Percentiles rank a stretch among this genome's conserved stretches.
Conservation (phyloP, 2,329 filamentous ascomycete species). For the Berkeleyomyces rouxiae region DNA sequence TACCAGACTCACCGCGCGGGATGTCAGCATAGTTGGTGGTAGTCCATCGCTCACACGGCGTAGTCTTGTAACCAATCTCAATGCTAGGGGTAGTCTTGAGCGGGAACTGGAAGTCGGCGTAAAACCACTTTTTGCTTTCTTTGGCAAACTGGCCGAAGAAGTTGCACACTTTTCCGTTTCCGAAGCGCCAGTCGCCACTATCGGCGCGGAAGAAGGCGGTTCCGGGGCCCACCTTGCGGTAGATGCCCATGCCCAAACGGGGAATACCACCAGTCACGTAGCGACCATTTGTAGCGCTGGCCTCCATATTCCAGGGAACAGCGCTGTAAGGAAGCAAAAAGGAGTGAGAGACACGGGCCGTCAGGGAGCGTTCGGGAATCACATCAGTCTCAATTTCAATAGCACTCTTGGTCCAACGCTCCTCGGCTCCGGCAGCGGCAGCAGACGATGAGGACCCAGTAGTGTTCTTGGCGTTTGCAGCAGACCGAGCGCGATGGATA, state of each 20-base stretch:
- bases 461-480: neutral
- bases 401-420: constrained; percentile 16
- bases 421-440: neutral
- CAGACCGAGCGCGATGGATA: constrained; percentile 12
- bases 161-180: constrained; percentile 19
- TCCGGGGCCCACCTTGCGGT: constrained; percentile 21
- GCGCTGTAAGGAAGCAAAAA: constrained; percentile 18
- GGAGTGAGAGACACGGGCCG: constrained; percentile 22
- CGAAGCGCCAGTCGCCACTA: constrained; percentile 25
- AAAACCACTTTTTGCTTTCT: constrained; percentile 19
- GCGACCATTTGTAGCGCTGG: constrained; percentile 19
- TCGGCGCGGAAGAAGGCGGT: constrained; percentile 25
- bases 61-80: constrained; percentile 26
- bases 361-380: constrained; percentile 24
- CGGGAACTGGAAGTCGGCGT: constrained; percentile 18
- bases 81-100: constrained; percentile 22
- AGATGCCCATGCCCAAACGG: constrained; percentile 21
- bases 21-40: constrained; percentile 20
- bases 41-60: constrained; percentile 20
- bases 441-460: neutral
- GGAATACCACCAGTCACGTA: constrained; percentile 16
- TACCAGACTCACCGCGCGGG: constrained; percentile 20
- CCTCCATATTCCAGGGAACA: constrained; percentile 23
- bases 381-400: constrained; percentile 25
- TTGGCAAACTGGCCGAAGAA: constrained; percentile 21